These are phyloP conservation scores for Pichia sp. DNA, from an alignment of 1,139 yeast genomes.

Conservation along the genomic window DNA sequence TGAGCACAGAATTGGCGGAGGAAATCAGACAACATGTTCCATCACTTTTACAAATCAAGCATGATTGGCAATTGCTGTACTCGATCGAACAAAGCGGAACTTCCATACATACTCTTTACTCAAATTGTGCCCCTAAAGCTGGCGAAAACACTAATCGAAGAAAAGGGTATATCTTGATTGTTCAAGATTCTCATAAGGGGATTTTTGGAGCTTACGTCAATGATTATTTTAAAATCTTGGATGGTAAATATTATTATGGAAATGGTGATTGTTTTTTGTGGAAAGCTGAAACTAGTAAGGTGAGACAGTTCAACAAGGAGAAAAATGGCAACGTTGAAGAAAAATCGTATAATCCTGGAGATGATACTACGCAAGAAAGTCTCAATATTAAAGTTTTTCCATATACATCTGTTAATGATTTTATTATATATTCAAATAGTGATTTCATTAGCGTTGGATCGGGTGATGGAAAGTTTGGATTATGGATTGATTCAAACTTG, in stretches of 20 bases:
- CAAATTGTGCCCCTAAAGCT: slow-evolving; percentile 16
- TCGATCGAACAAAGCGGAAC: slow-evolving; percentile 91
- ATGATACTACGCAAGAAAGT: slow-evolving; percentile 1
- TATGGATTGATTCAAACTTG: slow-evolving; percentile 76
- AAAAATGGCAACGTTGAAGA: slow-evolving; percentile 2
- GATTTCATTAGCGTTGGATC: slow-evolving; percentile 83
- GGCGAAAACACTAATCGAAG: slow-evolving; percentile 27
- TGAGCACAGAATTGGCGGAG: slow-evolving; percentile 56
- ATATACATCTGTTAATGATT: slow-evolving; percentile 85
- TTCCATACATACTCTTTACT: slow-evolving; percentile 68
- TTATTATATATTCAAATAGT: slow-evolving; percentile 72
- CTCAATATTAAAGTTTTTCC: slow-evolving; percentile 64
- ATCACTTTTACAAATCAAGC: slow-evolving; percentile 64
- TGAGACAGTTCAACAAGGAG: slow-evolving; percentile 12
- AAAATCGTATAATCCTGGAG: slow-evolving; percentile 1
- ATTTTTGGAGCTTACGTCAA: slow-evolving; percentile 81
- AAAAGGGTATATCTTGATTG: slow-evolving; percentile 64
- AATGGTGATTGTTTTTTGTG: slow-evolving; percentile 94
- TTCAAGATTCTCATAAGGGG: slow-evolving; percentile 54
- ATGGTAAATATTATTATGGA: slow-evolving; percentile 72
- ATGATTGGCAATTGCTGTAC: slow-evolving; percentile 71
- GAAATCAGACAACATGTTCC: slow-evolving; percentile 72
- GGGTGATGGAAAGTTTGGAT: slow-evolving; percentile 87
- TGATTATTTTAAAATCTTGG: slow-evolving; percentile 64
- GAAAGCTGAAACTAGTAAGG: slow-evolving; percentile 47